Evolutionary conservation across 257 asterid species (phyloP).

Genomic region (Scutellaria galericulata): DNA sequence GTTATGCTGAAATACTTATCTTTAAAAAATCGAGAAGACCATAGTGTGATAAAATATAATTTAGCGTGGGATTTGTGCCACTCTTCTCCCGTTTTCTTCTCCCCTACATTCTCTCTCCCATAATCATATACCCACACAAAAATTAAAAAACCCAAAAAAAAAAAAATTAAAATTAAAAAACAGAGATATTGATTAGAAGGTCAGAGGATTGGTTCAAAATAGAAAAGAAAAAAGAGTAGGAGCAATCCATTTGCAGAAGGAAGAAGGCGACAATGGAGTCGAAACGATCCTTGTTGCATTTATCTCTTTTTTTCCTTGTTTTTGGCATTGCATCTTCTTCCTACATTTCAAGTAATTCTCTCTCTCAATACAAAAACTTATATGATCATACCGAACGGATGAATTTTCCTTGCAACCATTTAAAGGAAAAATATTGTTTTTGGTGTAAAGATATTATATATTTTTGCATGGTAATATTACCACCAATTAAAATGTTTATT

Average conservation of each 20-base stretch:
- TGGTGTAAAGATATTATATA: too few species aligned
- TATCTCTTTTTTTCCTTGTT: conserved; percentile 56
- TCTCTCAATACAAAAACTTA: not conserved
- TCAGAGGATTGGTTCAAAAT: not conserved
- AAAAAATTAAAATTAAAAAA: conserved; percentile 8
- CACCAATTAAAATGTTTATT: not conserved
- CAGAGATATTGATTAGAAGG: too few species aligned
- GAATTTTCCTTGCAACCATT: too few species aligned
- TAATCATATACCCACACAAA: conserved; percentile 13
- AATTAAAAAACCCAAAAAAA: too few species aligned
- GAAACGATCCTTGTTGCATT: conserved; percentile 41
- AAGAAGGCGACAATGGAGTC: conserved; percentile 53
- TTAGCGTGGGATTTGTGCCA: conserved; percentile 25
- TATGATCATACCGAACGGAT: too few species aligned
- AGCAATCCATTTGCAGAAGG: conserved; percentile 31
- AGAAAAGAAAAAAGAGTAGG: not conserved
- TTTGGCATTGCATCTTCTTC: conserved; percentile 63
- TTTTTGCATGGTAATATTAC: too few species aligned
- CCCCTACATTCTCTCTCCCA: conserved; percentile 29
- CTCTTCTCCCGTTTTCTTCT: conserved; percentile 41
- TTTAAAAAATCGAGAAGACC: too few species aligned
- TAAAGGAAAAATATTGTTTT: too few species aligned
- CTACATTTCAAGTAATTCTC: conserved; percentile 60
- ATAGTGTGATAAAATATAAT: not conserved
- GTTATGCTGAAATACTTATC: too few species aligned